Evolutionary conservation across 2,329 filamentous ascomycete species (phyloP).

Genomic region (Colletotrichum trifolii): DNA sequence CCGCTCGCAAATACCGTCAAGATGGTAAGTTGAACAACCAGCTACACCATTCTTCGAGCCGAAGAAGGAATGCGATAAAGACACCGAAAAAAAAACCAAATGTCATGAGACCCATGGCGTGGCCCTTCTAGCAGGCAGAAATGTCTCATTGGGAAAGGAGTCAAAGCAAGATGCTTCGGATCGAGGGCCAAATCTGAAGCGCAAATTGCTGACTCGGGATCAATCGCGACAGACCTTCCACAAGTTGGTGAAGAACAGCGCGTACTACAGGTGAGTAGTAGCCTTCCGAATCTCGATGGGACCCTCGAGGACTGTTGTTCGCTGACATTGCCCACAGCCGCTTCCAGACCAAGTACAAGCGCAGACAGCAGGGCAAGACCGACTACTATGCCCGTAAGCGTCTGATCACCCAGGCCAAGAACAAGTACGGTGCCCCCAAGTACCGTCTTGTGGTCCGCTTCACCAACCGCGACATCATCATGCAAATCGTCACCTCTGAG

Average conservation of each 20-base stretch:
- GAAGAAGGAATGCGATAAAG: slow-evolving; percentile 10
- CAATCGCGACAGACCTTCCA: slow-evolving; percentile 79
- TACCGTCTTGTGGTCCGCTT: slow-evolving; percentile 99
- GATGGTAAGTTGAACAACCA: slow-evolving; percentile 71
- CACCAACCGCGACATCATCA: slow-evolving; percentile 99
- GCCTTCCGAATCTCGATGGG: neutral
- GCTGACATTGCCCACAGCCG: slow-evolving; percentile 67
- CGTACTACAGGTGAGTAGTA: slow-evolving; percentile 92
- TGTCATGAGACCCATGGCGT: slow-evolving; percentile 35
- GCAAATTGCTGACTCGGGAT: slow-evolving; percentile 98
- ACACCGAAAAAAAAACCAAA: slow-evolving; percentile 28
- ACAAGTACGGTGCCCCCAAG: slow-evolving; percentile 99
- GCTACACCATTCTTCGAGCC: slow-evolving; percentile 20
- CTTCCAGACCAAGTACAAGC: slow-evolving; percentile 99
- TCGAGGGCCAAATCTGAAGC: slow-evolving; percentile 82
- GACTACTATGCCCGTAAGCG: slow-evolving; percentile 99
- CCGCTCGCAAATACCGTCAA: slow-evolving; percentile 64
- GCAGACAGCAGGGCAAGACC: slow-evolving; percentile 95
- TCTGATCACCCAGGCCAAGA: slow-evolving; percentile 99
- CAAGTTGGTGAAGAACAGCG: slow-evolving; percentile 97
- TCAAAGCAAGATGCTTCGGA: slow-evolving; percentile 99
- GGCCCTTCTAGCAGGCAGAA: slow-evolving; percentile 50
- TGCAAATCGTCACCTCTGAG: slow-evolving; percentile 96
- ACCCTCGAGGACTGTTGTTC: slow-evolving; percentile 19
- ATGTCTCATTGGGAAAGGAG: slow-evolving; percentile 64